Conservation (phyloP, 2,329 filamentous ascomycete genomes). For the Dactylellina sp. region DNA sequence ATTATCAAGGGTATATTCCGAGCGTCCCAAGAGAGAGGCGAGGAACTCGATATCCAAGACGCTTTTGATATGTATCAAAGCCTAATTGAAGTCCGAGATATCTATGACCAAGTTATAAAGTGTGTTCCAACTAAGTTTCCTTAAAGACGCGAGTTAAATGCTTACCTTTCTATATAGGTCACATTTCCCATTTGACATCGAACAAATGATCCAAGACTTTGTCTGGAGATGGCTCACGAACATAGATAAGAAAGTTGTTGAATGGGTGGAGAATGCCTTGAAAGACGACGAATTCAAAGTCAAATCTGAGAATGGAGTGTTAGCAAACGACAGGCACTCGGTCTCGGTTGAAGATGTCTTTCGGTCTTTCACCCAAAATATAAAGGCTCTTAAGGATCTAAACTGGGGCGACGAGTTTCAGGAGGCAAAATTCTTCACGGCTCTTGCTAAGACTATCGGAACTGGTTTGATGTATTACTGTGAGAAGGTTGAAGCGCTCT, state of each 20-base stretch:
- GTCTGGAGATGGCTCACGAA: constrained; percentile 94
- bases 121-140: neutral
- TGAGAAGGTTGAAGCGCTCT: constrained; percentile 86
- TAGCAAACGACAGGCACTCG: constrained; percentile 75
- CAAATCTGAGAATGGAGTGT: constrained; percentile 69
- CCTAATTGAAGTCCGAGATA: constrained; percentile 82
- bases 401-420: constrained; percentile 95
- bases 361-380: constrained; percentile 89
- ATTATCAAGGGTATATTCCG: constrained; percentile 84
- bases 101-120: constrained; percentile 75
- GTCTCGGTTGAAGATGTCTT: constrained; percentile 94
- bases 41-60: constrained; percentile 87
- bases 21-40: constrained; percentile 74
- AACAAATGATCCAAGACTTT: constrained; percentile 86
- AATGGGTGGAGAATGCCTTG: constrained; percentile 89
- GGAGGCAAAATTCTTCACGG: constrained; percentile 96
- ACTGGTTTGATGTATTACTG: constrained; percentile 88
- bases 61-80: constrained; percentile 94
- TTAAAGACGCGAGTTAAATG: neutral
- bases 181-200: constrained; percentile 87
- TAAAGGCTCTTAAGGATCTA: constrained; percentile 85
- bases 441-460: constrained; percentile 85
- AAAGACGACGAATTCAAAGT: constrained; percentile 89
- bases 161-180: constrained; percentile 61
- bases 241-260: constrained; percentile 81